Conservation (phyloP, 2,329 filamentous ascomycete genomes). For the Fonsecaea nubica region DNA sequence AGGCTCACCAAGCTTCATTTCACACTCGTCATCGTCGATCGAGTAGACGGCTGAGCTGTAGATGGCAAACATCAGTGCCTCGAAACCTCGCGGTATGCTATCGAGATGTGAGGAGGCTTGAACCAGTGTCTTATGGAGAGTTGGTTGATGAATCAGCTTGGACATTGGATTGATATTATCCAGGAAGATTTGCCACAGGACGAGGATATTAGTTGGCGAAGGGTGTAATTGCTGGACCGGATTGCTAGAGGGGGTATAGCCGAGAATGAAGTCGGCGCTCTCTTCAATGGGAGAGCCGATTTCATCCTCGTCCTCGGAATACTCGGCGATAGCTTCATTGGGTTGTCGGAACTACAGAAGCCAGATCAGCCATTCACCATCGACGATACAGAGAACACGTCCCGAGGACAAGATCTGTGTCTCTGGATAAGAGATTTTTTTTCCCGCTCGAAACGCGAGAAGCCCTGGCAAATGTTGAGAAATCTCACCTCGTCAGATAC, state of each 20-base stretch:
- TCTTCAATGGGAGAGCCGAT: constrained; percentile 32
- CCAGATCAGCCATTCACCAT: background rate
- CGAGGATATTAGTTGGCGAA: constrained; percentile 57
- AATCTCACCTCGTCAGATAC: constrained; percentile 33
- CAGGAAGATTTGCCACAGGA: constrained; percentile 76
- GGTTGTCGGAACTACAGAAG: constrained; percentile 19
- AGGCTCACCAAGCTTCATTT: constrained; percentile 61
- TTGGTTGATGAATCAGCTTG: constrained; percentile 75
- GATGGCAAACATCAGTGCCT: constrained; percentile 65
- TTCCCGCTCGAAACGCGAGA: background rate
- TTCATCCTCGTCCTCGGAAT: constrained; percentile 40
- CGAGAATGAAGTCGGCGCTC: constrained; percentile 36
- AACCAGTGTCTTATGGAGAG: constrained; percentile 69
- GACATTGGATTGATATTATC: constrained; percentile 76
- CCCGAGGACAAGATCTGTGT: background rate
- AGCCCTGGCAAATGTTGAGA: too few species aligned
- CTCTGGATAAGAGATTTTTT: background rate
- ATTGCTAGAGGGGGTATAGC: constrained; percentile 36
- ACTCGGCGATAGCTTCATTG: constrained; percentile 36
- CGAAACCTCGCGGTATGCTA: constrained; percentile 47
- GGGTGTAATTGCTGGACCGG: constrained; percentile 40
- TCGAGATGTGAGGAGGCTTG: constrained; percentile 59
- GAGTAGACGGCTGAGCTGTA: constrained; percentile 66
- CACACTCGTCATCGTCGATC: constrained; percentile 46
- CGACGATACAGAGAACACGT: background rate